These are phyloP conservation scores for Tremella yokohamensis DNA, from an alignment of 768 basidiomycete species.

Conservation along the genomic window DNA sequence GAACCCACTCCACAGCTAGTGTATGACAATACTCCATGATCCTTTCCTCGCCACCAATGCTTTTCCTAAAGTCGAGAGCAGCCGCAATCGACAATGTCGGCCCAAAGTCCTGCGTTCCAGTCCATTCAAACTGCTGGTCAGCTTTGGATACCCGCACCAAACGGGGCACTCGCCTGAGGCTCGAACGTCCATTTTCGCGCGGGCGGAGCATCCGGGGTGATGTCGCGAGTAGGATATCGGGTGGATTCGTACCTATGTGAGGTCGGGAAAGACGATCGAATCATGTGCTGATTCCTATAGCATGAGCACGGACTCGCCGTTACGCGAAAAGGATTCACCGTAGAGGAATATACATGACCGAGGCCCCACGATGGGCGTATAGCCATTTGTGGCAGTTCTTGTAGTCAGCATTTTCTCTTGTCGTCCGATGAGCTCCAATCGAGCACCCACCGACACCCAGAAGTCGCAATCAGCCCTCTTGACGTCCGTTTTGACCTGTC, in stretches of 20 bases:
- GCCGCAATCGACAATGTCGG: slow-evolving; percentile 35
- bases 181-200: slow-evolving; percentile 29
- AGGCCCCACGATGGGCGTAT: slow-evolving; percentile 61
- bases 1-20: slow-evolving; percentile 58
- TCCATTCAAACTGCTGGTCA: slow-evolving; percentile 39
- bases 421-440: neutral
- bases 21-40: slow-evolving; percentile 69
- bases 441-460: slow-evolving; percentile 64
- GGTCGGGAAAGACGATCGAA: slow-evolving; percentile 40
- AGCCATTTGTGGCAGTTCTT: slow-evolving; percentile 88
- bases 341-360: slow-evolving; percentile 70
- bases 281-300: slow-evolving; percentile 39
- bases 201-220: slow-evolving; percentile 1
- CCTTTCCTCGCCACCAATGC: slow-evolving; percentile 69
- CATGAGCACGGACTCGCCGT: neutral
- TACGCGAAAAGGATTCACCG: slow-evolving; percentile 51
- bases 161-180: slow-evolving; percentile 25
- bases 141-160: neutral
- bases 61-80: slow-evolving; percentile 70
- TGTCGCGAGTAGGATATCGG: slow-evolving; percentile 28
- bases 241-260: slow-evolving; percentile 40
- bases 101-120: slow-evolving; percentile 43
- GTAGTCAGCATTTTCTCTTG: neutral
- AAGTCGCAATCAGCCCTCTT: slow-evolving; percentile 64
- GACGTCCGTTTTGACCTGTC: slow-evolving; percentile 64